Evolutionary conservation across 306 rosid species (phyloP).

Genomic region (Pterocarpus macrocarpus): DNA sequence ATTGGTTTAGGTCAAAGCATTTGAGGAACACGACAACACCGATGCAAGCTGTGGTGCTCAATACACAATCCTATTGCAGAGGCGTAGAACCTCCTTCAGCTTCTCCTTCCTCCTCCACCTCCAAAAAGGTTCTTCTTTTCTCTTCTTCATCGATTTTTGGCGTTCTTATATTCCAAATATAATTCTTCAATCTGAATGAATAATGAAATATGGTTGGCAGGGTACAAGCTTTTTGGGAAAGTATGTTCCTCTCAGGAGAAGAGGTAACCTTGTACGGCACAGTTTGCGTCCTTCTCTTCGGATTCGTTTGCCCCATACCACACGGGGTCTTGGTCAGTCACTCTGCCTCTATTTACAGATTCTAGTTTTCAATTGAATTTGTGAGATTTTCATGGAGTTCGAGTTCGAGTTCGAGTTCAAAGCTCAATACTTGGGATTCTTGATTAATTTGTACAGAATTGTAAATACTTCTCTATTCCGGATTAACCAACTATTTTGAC

Average conservation of each 20-base stretch:
- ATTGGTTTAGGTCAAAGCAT: constrained; percentile 11
- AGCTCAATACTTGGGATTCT: neutral
- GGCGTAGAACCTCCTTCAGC: constrained; percentile 49
- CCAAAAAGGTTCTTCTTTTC: constrained; percentile 47
- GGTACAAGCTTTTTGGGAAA: constrained; percentile 47
- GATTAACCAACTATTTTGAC: neutral
- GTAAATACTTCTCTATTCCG: neutral
- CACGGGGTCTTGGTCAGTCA: constrained; percentile 56
- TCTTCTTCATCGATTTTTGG: neutral
- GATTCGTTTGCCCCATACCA: constrained; percentile 48
- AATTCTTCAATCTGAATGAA: neutral
- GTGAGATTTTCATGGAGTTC: neutral
- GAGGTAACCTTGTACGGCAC: constrained; percentile 20
- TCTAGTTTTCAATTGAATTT: neutral
- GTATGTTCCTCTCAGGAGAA: constrained; percentile 48
- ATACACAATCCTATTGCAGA: constrained; percentile 56
- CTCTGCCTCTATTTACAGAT: neutral
- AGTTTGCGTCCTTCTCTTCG: constrained; percentile 46
- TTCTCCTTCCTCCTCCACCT: constrained; percentile 45
- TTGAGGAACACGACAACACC: neutral
- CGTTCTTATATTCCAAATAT: neutral
- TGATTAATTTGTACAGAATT: neutral
- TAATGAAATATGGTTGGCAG: constrained; percentile 46
- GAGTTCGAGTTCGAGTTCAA: neutral
- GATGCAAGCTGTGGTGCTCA: constrained; percentile 72